Evolutionary conservation across 2,329 filamentous ascomycete species (phyloP), one percentile per base, ranked within the genome.

Genomic region (Harringtonia lauricola): DNA sequence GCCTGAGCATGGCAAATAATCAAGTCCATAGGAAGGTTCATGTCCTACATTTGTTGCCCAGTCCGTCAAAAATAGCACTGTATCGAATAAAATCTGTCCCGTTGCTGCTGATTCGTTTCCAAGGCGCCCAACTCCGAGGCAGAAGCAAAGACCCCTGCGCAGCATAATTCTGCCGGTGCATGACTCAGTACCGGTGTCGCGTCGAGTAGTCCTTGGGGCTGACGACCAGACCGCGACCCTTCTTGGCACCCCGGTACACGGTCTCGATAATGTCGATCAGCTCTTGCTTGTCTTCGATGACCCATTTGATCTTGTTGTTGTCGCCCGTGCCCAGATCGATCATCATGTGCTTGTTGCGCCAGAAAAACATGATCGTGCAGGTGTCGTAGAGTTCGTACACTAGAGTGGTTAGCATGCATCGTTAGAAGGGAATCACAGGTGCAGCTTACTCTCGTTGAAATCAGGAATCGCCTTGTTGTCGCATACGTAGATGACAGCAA

Each of bases 321-420:
- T 98, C 95, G 52, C 92, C 92, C 2, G 92, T 98, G 38, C 90
- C 90, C 54, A 95, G 88, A 76, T 96, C 90, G 62, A 85, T 87
- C 85, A 94, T 94, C 79, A 96, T 96, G 66, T 95, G 88, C 63
- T 98, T 98, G 63, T 98, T 98, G 49, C 90, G 79, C 71, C 89
- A 95, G 73, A 95, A 95, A 71, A 72, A 55, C 51, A 56, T 95
- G 64, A 96, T 81, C 3, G 92, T 94, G 67, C 89, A 86, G 1
- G 88, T 81, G 59, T 98, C 61, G 54, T 67, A 72, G 52, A 63
- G 54, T 56, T 71, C 79, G 71, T 95, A 95, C 90, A 96, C 96
- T 57, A 95, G 14, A n/a, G 15, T 8, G 62, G 94, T 88, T 45
- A 86, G 85, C 6, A 94, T 8, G 31, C 6, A 74, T 9, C n/a